Conservation (phyloP, 2,329 filamentous ascomycete species). For the Penicillium decumbens region DNA sequence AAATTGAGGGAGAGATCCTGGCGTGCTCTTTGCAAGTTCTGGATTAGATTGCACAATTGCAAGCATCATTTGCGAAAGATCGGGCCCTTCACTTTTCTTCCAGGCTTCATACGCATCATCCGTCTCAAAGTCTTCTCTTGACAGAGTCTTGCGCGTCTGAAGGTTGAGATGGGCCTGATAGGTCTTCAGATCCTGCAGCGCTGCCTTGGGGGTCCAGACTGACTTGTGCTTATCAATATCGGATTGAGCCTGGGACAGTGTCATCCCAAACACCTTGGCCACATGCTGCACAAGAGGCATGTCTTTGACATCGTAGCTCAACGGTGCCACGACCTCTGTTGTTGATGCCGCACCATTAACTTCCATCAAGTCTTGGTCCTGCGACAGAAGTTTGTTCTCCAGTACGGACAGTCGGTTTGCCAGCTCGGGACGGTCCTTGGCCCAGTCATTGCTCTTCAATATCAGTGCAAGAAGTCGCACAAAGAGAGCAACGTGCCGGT, state of each 20-base stretch:
- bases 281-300: slow-evolving; percentile 92
- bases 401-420: slow-evolving; percentile 71
- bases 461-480: slow-evolving; percentile 78
- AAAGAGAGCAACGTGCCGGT: slow-evolving; percentile 91
- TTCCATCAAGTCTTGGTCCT: slow-evolving; percentile 83
- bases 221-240: slow-evolving; percentile 79
- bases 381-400: slow-evolving; percentile 88
- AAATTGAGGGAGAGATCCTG: slow-evolving; percentile 56
- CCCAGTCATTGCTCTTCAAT: slow-evolving; percentile 77
- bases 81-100: slow-evolving; percentile 83
- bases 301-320: slow-evolving; percentile 91
- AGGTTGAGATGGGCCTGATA: slow-evolving; percentile 87
- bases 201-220: slow-evolving; percentile 86
- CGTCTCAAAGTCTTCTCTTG: slow-evolving; percentile 79
- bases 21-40: slow-evolving; percentile 72
- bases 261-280: slow-evolving; percentile 76
- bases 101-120: slow-evolving; percentile 84
- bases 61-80: slow-evolving; percentile 88
- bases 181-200: slow-evolving; percentile 82
- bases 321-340: slow-evolving; percentile 74
- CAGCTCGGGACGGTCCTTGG: slow-evolving; percentile 78
- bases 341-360: slow-evolving; percentile 56
- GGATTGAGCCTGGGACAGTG: slow-evolving; percentile 72
- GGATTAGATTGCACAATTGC: slow-evolving; percentile 83
- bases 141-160: slow-evolving; percentile 69